Percentiles rank a stretch among this genome's conserved stretches.
phyloP scores from a whole-genome alignment of 176 grass and related monocot genomes.

The Triticum urartu region DNA sequence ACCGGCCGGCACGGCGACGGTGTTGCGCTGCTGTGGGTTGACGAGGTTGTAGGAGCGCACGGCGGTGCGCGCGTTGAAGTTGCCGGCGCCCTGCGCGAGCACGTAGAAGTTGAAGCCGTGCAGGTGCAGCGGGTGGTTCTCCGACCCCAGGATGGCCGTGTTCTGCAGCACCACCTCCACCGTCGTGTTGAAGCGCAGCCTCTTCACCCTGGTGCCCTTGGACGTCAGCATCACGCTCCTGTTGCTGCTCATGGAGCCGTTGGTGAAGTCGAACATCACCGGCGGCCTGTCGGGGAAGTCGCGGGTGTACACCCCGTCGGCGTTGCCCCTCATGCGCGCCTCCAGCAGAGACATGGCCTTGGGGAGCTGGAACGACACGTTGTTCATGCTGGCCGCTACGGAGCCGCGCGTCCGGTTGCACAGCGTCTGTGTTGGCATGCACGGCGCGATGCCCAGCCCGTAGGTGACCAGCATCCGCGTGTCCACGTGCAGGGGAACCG shows the following conservation, averaged over 20 bases:
- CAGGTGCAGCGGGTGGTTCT: constrained; percentile 63
- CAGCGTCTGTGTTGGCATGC: constrained; percentile 39
- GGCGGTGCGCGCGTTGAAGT: constrained; percentile 27
- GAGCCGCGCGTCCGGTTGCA: constrained; percentile 58
- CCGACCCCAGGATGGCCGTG: constrained; percentile 47
- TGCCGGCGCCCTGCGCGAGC: constrained; percentile 49
- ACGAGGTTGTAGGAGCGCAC: constrained; percentile 34
- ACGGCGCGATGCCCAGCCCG: constrained; percentile 39
- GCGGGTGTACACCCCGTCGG: constrained; percentile 43
- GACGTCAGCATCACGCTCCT: constrained; percentile 2
- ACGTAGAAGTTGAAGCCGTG: constrained; percentile 60
- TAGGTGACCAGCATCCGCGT: constrained; percentile 49
- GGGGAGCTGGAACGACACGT: constrained; percentile 62
- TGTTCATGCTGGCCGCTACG: constrained; percentile 72
- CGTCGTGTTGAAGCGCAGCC: constrained; percentile 50
- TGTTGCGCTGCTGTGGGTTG: constrained; percentile 61
- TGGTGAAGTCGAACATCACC: constrained; percentile 55
- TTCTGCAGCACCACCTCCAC: constrained; percentile 74
- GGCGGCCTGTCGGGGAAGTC: constrained; percentile 60
- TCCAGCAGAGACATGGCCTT: constrained; percentile 45
- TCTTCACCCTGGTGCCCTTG: constrained; percentile 52
- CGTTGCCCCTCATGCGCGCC: constrained; percentile 18
- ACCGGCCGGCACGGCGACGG: constrained; percentile 42
- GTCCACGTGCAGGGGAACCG: constrained; percentile 42
- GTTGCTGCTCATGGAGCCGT: background rate